Base-by-base conservation (phyloP, 2,329 filamentous ascomycete genomes). In the Pyricularia pennisetigena region DNA sequence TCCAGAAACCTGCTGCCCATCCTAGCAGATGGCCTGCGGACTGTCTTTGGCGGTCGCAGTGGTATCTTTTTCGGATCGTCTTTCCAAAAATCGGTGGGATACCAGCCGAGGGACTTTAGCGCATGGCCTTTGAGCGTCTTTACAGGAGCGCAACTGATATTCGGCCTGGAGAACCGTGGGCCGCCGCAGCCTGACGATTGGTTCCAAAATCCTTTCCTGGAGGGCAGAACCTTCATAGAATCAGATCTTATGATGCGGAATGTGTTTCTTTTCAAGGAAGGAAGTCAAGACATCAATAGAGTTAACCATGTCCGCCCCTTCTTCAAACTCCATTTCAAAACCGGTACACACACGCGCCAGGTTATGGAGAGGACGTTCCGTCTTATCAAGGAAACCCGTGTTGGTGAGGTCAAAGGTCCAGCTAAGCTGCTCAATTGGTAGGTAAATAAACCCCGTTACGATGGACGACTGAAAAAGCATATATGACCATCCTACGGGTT, bases 151-250 rank as follows among this genome's bases (percentile, higher is more conserved):
- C 8, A 9, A 20, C 24, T 54, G 9, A 54, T 66, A 1, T 66
- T 66, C 41, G 64, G 64, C 64, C n/a, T 54, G 16, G 64, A 66
- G 30, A 20, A 54, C 24, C 41, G 64, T 14, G 64, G 64, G 14
- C 32, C 4, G 3, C 2, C 5, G 8, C 4, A 3, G 9, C 1
- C 6, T 5, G 5, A 23, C 2, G 6, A n/a, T 14, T 65, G 64
- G 26, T 66, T 49, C 20, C 5, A 4, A 10, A 3, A 30, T 5
- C 1, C 2, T 3, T 1, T 9, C 5, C 3, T 9, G 23, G 35
- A 49, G 10, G 7, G 4, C 2, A 9, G 0, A 41, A 66, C 64
- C 2, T 0, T 10, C 1, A 2, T n/a, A 1, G 3, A 35, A 8
- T 29, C 41, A 2, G 24, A 29, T 1, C 16, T 66, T 6, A 57